Conservation (phyloP, 495 filamentous ascomycete species). For the Neurospora sp. region DNA sequence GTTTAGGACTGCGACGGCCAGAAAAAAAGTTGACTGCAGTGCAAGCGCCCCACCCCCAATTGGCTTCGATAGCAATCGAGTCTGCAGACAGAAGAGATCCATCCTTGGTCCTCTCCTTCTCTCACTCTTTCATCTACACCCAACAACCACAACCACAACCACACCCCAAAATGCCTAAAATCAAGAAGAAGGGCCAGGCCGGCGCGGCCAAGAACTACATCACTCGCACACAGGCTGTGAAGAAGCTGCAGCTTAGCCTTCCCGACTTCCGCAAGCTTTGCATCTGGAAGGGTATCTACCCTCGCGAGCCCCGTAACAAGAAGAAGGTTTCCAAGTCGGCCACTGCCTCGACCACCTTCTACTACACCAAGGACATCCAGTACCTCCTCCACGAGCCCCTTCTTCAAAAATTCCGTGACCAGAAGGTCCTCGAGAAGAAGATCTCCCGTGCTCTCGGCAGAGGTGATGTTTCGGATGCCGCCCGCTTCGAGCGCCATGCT, state of each 20-base stretch:
- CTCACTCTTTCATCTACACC: neutral
- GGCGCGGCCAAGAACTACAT: constrained; percentile 98
- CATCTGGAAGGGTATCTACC: constrained; percentile 99
- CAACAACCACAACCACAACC: neutral
- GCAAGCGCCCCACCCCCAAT: neutral
- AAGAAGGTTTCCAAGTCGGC: constrained; percentile 91
- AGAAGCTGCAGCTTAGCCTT: constrained; percentile 93
- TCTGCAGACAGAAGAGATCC: neutral
- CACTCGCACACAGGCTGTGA: constrained; percentile 88
- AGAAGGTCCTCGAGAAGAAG: constrained; percentile 94
- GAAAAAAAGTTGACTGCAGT: neutral
- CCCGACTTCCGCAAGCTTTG: constrained; percentile 96
- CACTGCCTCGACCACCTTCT: constrained; percentile 88
- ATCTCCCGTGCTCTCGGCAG: constrained; percentile 83
- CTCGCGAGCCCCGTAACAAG: constrained; percentile 88
- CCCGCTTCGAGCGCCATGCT: constrained; percentile 48
- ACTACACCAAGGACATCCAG: constrained; percentile 98
- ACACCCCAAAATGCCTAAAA: constrained; percentile 56
- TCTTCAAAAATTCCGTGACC: constrained; percentile 91
- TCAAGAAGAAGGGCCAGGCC: constrained; percentile 92
- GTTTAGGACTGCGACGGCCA: constrained; percentile 4
- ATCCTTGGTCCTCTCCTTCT: constrained; percentile 8
- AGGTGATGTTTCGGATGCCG: constrained; percentile 80
- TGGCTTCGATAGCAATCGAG: neutral
- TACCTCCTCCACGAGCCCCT: constrained; percentile 95